Base-by-base conservation (phyloP, 176 grass and related monocot species). In the Typha latifolia region DNA sequence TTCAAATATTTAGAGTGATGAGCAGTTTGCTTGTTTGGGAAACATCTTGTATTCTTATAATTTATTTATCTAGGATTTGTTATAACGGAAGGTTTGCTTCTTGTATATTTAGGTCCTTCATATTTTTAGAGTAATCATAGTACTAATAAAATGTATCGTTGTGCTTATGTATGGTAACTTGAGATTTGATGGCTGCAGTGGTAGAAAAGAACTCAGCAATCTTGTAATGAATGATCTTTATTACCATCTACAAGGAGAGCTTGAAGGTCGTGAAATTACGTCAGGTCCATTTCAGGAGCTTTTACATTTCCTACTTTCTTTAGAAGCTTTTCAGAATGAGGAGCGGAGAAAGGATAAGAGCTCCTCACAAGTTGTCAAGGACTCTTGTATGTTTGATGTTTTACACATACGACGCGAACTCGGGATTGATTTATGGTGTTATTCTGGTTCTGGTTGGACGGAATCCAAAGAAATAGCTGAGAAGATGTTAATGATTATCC, bases 281-380 rank as follows among this genome's bases (percentile, higher is more conserved):
- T 77, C 88, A 69, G 88, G 85, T 55, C 78, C 85, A 62, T 97
- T 97, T 84, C 80, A 79, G 34, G 93, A 97, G 69, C 75, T 97
- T 19, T 83, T 80, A 61, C 51, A 16, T 76, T 91, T 88, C 74
- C 80, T 97, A 71, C 71, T 91, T 5, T 70, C 83, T 76, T 85
- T 91, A 43, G 82, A 77, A 77, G n/a, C 78, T 80, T 96, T 97
- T 53, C 82, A 91, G 64, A 62, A 77, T 51, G 80, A 59, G 59
- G 59, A 79, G 21, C 49, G 22, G 49, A 66, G 73, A 32, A 59
- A 84, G 74, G 61, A 66, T 2, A 62, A 66, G 21, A 84, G n/a
- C 12, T 48, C 57, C 59, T 78, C 24, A n/a, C 77, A 59, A 64
- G 49, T 6, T 62, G 23, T 48, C 62, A 78, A 76, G 19, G 61